Base-by-base conservation (phyloP, 2,329 filamentous ascomycete species). In the Pyrenophora seminiperda region DNA sequence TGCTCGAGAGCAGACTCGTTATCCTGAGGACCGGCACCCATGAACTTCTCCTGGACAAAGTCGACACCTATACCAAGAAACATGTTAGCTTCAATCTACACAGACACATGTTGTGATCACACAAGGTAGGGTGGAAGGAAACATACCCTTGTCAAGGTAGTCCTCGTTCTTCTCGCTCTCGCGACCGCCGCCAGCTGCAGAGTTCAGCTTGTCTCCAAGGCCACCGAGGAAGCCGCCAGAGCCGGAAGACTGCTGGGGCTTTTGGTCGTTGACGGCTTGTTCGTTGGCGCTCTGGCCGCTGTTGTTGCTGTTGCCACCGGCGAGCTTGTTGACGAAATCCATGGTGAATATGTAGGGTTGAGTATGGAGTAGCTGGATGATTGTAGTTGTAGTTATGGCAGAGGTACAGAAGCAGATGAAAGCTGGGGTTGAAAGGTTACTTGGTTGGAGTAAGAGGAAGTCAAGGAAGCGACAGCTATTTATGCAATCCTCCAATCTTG, bases 101-200 rank as follows among this genome's bases (percentile, higher is more conserved):
- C 13, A 9, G n/a, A 5, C 54, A 47, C 27, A 22, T 34, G 41
- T 50, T 34, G 24, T 29, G 14, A 41, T 32, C 33, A n/a, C 29
- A 2, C 5, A 11, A n/a, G 9, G 32, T 18, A 10, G 7, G 7
- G 10, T 0, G 10, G 22, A 17, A 7, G 7, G 19, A 17, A 13
- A 58, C 56, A 41, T 71, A 90, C 89, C 86, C 77, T 94, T 94
- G 77, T 94, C 90, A 43, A 94, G 82, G n/a, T 73, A 76, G 67
- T 93, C 89, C 73, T 94, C 89, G 62, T 91, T 88, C 82, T 90
- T 86, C 81, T 93, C 90, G 68, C 86, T 85, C 73, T 89, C 78
- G 27, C 75, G 75, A 30, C 90, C 90, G 44, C 90, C 90, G 29
- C 90, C 90, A 15, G 87, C 87, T 59, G 85, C 79, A 50, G 75